These are phyloP conservation scores for Arthrobotrys pseudoclavata DNA, from an alignment of 2,329 filamentous ascomycete genomes.

Conservation along the genomic window DNA sequence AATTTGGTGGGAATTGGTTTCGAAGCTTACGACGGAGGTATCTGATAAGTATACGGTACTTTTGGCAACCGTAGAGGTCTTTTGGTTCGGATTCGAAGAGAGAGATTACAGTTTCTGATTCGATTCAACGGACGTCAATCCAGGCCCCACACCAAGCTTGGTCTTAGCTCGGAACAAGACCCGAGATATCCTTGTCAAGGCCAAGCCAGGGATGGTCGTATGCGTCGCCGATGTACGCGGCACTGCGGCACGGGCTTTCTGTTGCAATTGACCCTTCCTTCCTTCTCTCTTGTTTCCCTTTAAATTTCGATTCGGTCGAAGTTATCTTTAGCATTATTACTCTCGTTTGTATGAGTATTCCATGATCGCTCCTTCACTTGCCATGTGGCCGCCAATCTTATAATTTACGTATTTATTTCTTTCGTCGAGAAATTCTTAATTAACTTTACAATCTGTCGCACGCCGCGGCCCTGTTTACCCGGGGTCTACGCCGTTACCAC, in stretches of 20 bases:
- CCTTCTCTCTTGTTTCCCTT: background rate
- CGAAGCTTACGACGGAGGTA: background rate
- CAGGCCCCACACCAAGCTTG: background rate
- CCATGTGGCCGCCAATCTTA: conserved; percentile 5
- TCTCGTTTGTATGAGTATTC: background rate
- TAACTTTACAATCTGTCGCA: too few relatives aligned
- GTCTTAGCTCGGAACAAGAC: conserved; percentile 11
- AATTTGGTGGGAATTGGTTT: background rate
- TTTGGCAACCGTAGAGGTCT: background rate
- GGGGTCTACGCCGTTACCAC: background rate
- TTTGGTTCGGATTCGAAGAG: background rate
- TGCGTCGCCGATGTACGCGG: conserved; percentile 23
- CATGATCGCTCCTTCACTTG: background rate
- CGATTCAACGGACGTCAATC: background rate
- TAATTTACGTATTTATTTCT: background rate
- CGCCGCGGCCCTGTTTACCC: background rate
- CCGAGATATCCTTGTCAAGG: conserved; percentile 13
- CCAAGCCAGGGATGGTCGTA: conserved; percentile 15
- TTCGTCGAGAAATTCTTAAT: too few relatives aligned
- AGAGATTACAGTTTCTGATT: too few relatives aligned
- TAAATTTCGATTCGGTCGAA: background rate
- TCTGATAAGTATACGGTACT: background rate
- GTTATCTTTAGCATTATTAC: too few relatives aligned
- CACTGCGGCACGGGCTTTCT: conserved; percentile 8
- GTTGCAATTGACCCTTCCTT: background rate